Evolutionary conservation across 495 filamentous ascomycete genomes (phyloP).

Genomic region (Penicillium psychrofluorescens): DNA sequence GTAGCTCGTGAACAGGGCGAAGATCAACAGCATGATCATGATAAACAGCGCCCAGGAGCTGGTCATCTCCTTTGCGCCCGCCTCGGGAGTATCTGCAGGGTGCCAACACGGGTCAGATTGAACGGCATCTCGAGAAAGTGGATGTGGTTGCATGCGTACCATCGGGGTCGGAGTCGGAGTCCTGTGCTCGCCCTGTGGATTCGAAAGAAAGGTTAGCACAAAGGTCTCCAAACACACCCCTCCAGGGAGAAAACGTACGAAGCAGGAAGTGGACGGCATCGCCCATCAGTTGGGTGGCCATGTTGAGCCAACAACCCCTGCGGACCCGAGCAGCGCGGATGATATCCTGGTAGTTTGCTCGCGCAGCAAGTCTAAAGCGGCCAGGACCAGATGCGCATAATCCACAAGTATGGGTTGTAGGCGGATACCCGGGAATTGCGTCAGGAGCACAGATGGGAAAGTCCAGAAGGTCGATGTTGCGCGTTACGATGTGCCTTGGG

Average conservation of each 20-base stretch:
- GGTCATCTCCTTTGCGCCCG: slow-evolving; percentile 79
- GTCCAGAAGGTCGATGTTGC: background rate
- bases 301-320: slow-evolving; percentile 17
- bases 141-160: slow-evolving; percentile 25
- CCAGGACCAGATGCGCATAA: slow-evolving; percentile 31
- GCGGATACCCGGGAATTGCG: background rate
- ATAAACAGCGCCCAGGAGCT: slow-evolving; percentile 97
- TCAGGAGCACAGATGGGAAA: no score
- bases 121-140: background rate
- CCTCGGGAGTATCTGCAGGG: slow-evolving; percentile 45
- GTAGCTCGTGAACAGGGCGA: slow-evolving; percentile 95
- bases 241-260: slow-evolving; percentile 21
- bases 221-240: background rate
- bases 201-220: slow-evolving; percentile 12
- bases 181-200: slow-evolving; percentile 23
- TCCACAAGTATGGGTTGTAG: slow-evolving; percentile 9
- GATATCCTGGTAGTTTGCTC: slow-evolving; percentile 24
- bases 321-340: slow-evolving; percentile 18
- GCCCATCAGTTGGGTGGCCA: slow-evolving; percentile 33
- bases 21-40: slow-evolving; percentile 83
- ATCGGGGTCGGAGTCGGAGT: slow-evolving; percentile 43
- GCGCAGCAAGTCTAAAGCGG: slow-evolving; percentile 20
- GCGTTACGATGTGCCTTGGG: background rate
- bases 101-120: background rate
- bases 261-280: slow-evolving; percentile 32